Conservation (phyloP, 495 filamentous ascomycete species). For the Aspergillus panamensis region DNA sequence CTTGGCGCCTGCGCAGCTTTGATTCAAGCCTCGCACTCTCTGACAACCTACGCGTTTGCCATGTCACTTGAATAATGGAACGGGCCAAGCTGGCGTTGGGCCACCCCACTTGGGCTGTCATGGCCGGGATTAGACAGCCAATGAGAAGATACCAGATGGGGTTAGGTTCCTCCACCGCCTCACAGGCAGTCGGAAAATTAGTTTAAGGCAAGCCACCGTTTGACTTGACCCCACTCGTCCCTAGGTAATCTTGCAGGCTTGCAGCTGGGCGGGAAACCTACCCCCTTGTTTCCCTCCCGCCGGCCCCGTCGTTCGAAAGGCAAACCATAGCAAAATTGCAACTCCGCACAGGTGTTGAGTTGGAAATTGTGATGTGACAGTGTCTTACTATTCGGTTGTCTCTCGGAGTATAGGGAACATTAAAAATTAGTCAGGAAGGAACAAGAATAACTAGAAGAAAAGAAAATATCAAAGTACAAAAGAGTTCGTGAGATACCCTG, state of each 20-base stretch:
- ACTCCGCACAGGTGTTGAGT: constrained; percentile 7
- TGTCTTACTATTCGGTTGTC: background rate
- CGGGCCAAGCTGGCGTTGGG: constrained; percentile 12
- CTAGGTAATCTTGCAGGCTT: constrained; percentile 32
- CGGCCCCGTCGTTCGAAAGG: constrained; percentile 29
- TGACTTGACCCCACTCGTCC: constrained; percentile 22
- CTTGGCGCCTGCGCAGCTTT: constrained; percentile 1
- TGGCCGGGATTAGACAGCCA: background rate
- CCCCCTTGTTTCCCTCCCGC: constrained; percentile 22
- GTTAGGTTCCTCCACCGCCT: constrained; percentile 3
- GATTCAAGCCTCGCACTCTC: constrained; percentile 6
- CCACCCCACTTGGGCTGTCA: constrained; percentile 19
- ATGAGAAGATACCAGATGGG: constrained; percentile 8
- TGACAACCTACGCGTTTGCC: constrained; percentile 18
- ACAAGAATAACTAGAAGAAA: background rate
- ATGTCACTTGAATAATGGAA: constrained; percentile 19
- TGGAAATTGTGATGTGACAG: too few relatives aligned
- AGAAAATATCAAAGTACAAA: background rate
- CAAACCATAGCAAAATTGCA: background rate
- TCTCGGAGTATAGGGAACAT: background rate
- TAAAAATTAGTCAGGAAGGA: background rate
- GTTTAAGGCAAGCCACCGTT: constrained; percentile 25
- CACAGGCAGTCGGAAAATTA: constrained; percentile 14
- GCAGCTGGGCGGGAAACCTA: constrained; percentile 15
- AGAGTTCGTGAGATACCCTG: background rate